Conservation (phyloP, 805 yeast genomes). For the Metschnikowia dekortorum region DNA sequence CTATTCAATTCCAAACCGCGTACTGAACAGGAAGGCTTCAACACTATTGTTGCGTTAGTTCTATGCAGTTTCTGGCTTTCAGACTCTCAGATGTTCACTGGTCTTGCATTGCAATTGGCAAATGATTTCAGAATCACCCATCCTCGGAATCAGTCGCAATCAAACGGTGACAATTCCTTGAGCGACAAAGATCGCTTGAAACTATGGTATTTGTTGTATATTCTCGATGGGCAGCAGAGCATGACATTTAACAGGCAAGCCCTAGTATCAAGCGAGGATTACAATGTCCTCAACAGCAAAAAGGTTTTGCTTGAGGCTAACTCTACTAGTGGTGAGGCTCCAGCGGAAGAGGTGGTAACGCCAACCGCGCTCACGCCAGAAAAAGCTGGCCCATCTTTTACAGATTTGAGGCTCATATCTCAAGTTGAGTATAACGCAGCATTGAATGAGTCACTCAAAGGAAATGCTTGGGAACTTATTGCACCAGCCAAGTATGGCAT, state of each 20-base stretch:
- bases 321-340: not conserved
- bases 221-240: constrained; percentile 67
- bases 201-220: constrained; percentile 63
- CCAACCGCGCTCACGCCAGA: not conserved
- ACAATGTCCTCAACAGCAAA: constrained; percentile 39
- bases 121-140: constrained; percentile 33
- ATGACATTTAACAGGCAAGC: constrained; percentile 56
- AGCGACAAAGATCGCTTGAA: constrained; percentile 42
- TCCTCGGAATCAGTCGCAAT: constrained; percentile 18
- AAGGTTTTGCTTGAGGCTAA: constrained; percentile 23
- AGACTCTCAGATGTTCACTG: constrained; percentile 60
- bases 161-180: constrained; percentile 29
- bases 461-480: constrained; percentile 57
- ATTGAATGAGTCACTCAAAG: constrained; percentile 50
- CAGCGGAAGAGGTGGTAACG: not conserved
- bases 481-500: constrained; percentile 61
- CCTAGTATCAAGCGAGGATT: constrained; percentile 46
- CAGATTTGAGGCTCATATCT: constrained; percentile 58
- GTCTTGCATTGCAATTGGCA: constrained; percentile 64
- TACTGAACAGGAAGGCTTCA: constrained; percentile 47
- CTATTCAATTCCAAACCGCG: constrained; percentile 34
- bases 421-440: constrained; percentile 69
- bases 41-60: constrained; percentile 58
- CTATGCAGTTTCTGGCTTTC: constrained; percentile 69
- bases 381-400: constrained; percentile 12